These are phyloP conservation scores for Metrosideros polymorpha DNA, from an alignment of 441 rosid species.

Conservation along the genomic window DNA sequence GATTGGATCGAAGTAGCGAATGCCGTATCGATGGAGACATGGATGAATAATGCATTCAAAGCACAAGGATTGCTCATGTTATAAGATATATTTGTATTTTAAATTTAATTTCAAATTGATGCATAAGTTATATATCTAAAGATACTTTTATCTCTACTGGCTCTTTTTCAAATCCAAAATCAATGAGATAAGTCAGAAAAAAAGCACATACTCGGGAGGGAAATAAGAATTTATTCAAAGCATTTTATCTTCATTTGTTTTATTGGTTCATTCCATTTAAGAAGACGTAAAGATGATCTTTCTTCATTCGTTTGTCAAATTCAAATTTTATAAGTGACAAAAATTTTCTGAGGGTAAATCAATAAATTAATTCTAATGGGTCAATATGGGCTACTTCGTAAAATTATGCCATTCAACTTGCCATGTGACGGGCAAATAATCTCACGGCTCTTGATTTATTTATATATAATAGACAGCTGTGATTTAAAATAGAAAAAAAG, in stretches of 20 bases:
- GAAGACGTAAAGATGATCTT: neutral
- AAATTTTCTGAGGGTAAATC: neutral
- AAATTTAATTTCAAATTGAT: neutral
- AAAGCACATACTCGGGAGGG: too few relatives aligned
- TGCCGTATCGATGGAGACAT: neutral
- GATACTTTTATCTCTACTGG: fast-evolving
- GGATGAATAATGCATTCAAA: neutral
- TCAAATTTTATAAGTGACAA: neutral
- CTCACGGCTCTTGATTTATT: neutral
- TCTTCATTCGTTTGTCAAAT: neutral
- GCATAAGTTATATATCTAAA: neutral
- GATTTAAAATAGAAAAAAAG: too few relatives aligned
- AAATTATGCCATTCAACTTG: neutral
- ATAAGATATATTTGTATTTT: neutral
- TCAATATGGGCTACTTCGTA: neutral
- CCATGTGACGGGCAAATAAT: neutral
- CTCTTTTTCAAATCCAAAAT: neutral
- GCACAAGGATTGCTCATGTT: neutral
- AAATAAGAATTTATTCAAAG: neutral
- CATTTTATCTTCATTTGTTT: neutral
- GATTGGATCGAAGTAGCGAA: neutral
- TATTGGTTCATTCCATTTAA: neutral
- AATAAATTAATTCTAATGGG: neutral
- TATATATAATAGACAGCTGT: neutral
- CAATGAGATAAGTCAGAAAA: too few relatives aligned